Evolutionary conservation across 75 land plant species (phyloP).

Genomic region (Sequoia sempervirens): DNA sequence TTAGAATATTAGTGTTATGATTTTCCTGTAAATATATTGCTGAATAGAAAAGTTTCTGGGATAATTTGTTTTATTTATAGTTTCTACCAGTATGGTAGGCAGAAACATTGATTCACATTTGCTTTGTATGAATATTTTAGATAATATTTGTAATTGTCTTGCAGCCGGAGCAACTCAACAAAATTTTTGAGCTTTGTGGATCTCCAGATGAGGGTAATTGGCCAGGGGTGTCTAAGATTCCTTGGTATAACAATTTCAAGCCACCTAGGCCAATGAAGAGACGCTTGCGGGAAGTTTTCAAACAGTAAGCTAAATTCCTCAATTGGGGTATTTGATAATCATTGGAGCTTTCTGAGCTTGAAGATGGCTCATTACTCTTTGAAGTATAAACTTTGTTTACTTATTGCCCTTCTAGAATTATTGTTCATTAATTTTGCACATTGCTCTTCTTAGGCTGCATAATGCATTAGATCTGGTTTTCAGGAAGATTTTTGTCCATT

Average conservation of each 20-base stretch:
- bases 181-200: conserved; percentile 94
- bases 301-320: conserved; percentile 50
- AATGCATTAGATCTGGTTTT: neutral
- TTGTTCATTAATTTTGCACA: neutral
- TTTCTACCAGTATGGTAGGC: neutral
- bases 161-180: conserved; percentile 81
- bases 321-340: neutral
- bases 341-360: neutral
- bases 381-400: neutral
- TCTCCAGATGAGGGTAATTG: conserved; percentile 84
- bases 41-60: neutral
- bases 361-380: neutral
- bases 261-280: conserved; percentile 70
- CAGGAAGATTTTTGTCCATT: neutral
- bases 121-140: neutral
- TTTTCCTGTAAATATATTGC: too few species aligned
- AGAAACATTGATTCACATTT: neutral
- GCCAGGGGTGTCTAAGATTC: conserved; percentile 94
- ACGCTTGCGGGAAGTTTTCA: conserved; percentile 75
- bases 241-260: conserved; percentile 80
- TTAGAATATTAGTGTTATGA: neutral
- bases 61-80: too few species aligned
- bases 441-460: neutral
- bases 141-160: conserved; percentile 11
- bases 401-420: neutral